Base-by-base conservation (phyloP, 1,284 basidiomycete genomes). In the Phenoliferia sp. region DNA sequence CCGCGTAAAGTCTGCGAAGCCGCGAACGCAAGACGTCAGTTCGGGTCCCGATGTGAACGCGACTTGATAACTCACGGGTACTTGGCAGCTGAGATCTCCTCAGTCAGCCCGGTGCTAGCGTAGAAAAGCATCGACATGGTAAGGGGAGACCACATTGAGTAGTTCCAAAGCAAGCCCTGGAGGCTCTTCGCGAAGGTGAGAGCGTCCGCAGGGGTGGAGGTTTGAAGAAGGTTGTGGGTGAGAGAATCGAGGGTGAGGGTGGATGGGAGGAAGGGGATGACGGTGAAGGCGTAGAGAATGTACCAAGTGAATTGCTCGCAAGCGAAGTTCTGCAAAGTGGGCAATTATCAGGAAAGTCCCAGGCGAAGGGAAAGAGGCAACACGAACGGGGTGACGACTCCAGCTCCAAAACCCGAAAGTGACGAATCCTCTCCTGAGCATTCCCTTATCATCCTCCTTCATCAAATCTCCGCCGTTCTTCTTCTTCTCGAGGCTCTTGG, bases 361-460 rank as follows among this genome's bases (percentile, higher is more conserved):
- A 4, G 33, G 52, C 26, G 29, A 12, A 56, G 26, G 19, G 35
- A 33, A 35, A 39, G 39, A 35, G 34, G n/a, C 48, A 32, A 22
- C 10, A 61, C 74, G 29, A 19, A 75, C 74, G 22, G 94, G 93
- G 78, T 98, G 94, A 22, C 94, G 83, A 3, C 86, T 87, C 82
- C 87, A 92, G 1, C 86, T 85, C 90, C 90, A 97, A 15, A 97
- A 79, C 1, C 94, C 93, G 17, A 83, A 83, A 0, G 91, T 92
- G 31, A 89, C 81, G 78, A 97, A 97, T 0, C 94, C 94, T 7
- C 93, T 83, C 71, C 88, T 82, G 6, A 84, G 84, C 76, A 92
- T 90, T 19, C 83, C 83, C 32, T 84, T 81, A 32, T 74, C 74
- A 19, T 60, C 1, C 84, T 86, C 86, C 86, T 90, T 61, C 48